These are phyloP conservation scores for Cystobasidium sp. DNA, from an alignment of 1,284 basidiomycete genomes.

Conservation along the genomic window DNA sequence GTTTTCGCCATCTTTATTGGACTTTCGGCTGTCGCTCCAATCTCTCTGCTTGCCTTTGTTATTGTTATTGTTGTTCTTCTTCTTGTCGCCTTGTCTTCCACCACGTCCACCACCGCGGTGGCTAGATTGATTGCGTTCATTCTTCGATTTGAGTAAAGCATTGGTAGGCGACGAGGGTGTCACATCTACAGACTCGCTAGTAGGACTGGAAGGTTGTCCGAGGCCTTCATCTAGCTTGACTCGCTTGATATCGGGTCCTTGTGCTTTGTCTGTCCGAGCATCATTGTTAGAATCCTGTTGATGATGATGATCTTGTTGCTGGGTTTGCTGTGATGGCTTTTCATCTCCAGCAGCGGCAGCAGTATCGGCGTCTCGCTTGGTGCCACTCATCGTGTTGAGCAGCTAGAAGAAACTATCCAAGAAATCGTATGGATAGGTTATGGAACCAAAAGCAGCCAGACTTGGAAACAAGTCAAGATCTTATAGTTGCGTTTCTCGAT, in stretches of 20 bases:
- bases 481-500: too few species aligned
- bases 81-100: constrained; percentile 22
- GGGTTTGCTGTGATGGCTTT: constrained; percentile 3
- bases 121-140: constrained; percentile 13
- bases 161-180: constrained; percentile 25
- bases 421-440: too few species aligned
- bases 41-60: constrained; percentile 29
- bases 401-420: background rate
- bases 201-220: constrained; percentile 1
- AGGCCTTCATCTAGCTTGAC: constrained; percentile 12
- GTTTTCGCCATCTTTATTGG: constrained; percentile 54
- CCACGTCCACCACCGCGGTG: constrained; percentile 4
- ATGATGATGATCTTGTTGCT: background rate
- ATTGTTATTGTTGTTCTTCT: background rate
- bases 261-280: background rate
- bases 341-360: background rate
- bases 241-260: constrained; percentile 23
- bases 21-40: constrained; percentile 1
- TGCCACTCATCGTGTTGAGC: background rate
- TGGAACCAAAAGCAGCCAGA: too few species aligned
- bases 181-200: background rate
- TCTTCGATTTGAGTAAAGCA: constrained; percentile 15
- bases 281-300: too few species aligned
- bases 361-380: constrained; percentile 17
- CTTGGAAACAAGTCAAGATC: too few species aligned